Percentiles rank a stretch among this genome's conserved stretches.
Evolutionary conservation across 495 filamentous ascomycete genomes (phyloP).

Genomic region (Paragyromitra xinjiangensis): DNA sequence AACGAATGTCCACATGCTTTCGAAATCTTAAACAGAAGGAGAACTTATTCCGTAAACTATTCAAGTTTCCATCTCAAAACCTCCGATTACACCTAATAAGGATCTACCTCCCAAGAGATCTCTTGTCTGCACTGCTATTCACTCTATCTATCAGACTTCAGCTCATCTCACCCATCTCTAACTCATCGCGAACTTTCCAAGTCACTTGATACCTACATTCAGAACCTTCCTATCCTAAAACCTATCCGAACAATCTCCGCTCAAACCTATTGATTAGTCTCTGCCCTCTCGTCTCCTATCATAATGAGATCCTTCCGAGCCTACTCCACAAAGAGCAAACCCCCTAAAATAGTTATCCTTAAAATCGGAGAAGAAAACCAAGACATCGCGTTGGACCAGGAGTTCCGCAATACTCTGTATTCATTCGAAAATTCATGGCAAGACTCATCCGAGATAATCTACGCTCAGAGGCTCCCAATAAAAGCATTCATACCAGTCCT

Average conservation of each 20-base stretch:
- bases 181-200: background rate
- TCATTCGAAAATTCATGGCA: background rate
- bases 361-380: background rate
- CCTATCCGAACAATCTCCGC: background rate
- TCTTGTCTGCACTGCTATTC: background rate
- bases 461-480: background rate
- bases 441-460: background rate
- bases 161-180: background rate
- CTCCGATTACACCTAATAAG: too few relatives aligned
- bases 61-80: too few relatives aligned
- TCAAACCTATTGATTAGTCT: background rate
- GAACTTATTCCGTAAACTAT: too few relatives aligned
- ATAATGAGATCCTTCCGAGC: background rate
- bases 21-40: too few relatives aligned
- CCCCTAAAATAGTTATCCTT: background rate
- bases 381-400: background rate
- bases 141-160: background rate
- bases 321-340: background rate
- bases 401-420: background rate
- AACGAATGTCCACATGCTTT: background rate
- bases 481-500: background rate
- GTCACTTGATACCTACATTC: background rate
- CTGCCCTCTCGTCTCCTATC: background rate
- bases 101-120: too few relatives aligned
- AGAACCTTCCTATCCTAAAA: background rate